Conservation (phyloP, 1,284 basidiomycete species). For the Kwoniella shivajii region DNA sequence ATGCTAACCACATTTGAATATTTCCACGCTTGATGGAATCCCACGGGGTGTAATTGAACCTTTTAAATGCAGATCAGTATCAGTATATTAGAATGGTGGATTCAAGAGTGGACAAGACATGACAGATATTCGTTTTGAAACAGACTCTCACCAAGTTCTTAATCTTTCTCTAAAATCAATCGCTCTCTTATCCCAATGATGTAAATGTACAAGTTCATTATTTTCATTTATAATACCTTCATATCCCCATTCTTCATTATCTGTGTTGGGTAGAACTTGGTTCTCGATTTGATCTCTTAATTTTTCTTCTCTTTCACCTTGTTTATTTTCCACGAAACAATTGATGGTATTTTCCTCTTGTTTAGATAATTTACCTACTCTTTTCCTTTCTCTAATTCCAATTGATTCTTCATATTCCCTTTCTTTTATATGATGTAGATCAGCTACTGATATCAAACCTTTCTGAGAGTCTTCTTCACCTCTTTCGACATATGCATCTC, state of each 20-base stretch:
- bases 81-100: conserved; percentile 32
- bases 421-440: conserved; percentile 31
- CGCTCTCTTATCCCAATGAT: conserved; percentile 42
- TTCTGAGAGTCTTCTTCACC: conserved; percentile 22
- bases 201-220: conserved; percentile 32
- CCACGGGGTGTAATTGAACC: conserved; percentile 77
- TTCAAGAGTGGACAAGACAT: no score
- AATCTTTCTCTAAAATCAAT: conserved; percentile 53
- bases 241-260: conserved; percentile 16
- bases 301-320: conserved; percentile 33
- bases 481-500: conserved; percentile 3
- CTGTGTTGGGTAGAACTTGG: conserved; percentile 16
- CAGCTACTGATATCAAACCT: conserved; percentile 29
- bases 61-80: conserved; percentile 23
- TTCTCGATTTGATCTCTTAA: conserved; percentile 32
- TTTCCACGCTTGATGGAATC: conserved; percentile 67
- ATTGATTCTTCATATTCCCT: conserved; percentile 31
- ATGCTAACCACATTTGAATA: conserved; percentile 76
- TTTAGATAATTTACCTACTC: conserved; percentile 29
- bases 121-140: no score
- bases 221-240: conserved; percentile 30
- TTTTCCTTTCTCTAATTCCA: conserved; percentile 24
- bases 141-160: conserved; percentile 52
- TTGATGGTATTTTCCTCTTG: conserved; percentile 24
- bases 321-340: conserved; percentile 31